A percentile compares a stretch with the other conserved stretches of the same genome.
phyloP scores from a whole-genome alignment of 2,329 filamentous ascomycete species.

The Domatiomyces catenatus region DNA sequence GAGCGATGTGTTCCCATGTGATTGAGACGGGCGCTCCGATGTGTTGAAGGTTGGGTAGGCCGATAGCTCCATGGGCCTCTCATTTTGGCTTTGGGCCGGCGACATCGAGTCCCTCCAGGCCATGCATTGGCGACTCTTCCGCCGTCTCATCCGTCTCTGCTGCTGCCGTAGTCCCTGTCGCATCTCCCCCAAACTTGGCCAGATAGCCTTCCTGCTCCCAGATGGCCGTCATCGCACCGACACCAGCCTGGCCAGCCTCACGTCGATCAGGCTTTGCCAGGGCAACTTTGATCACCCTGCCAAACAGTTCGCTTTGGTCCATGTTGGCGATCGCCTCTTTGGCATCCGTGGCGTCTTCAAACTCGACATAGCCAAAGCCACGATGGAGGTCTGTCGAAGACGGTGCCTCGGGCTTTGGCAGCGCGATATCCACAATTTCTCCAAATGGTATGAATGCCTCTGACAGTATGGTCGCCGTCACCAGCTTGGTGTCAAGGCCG shows the following conservation, averaged over 20 bases:
- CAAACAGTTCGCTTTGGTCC: slow-evolving; percentile 92
- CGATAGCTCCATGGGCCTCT: background rate
- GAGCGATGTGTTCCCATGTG: background rate
- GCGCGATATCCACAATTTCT: slow-evolving; percentile 77
- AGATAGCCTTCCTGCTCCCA: slow-evolving; percentile 99
- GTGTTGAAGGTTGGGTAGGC: too few relatives aligned
- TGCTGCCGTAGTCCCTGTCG: slow-evolving; percentile 55
- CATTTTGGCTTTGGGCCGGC: slow-evolving; percentile 72
- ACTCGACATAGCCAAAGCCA: slow-evolving; percentile 95
- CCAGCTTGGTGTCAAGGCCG: slow-evolving; percentile 58
- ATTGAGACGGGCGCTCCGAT: background rate
- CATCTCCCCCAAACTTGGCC: slow-evolving; percentile 68
- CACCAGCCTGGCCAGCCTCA: slow-evolving; percentile 52
- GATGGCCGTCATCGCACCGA: slow-evolving; percentile 84
- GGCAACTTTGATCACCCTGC: slow-evolving; percentile 79
- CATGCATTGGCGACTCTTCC: slow-evolving; percentile 84
- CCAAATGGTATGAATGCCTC: slow-evolving; percentile 95
- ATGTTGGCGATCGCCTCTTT: slow-evolving; percentile 97
- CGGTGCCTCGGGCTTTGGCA: slow-evolving; percentile 74
- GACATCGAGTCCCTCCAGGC: slow-evolving; percentile 80
- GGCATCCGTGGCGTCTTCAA: slow-evolving; percentile 69
- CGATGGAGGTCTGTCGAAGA: slow-evolving; percentile 67
- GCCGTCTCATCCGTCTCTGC: slow-evolving; percentile 36
- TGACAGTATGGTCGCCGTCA: slow-evolving; percentile 60
- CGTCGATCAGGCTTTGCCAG: slow-evolving; percentile 74